Evolutionary conservation across 1,139 yeast genomes (phyloP).

Genomic region (Pichiaceae sp.): DNA sequence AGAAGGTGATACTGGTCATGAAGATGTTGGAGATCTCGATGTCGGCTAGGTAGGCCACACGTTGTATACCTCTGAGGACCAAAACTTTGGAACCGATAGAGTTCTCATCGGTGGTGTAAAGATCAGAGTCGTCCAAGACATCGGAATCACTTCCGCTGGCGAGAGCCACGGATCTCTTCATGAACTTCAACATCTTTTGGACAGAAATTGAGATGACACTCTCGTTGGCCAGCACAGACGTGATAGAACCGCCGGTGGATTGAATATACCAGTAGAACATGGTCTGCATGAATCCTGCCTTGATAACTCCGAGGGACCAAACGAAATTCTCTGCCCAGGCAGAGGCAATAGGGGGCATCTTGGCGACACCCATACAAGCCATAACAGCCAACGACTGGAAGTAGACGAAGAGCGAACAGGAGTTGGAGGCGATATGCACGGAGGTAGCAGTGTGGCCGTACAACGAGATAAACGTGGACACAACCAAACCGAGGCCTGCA

Average conservation of each 20-base stretch:
- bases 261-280: constrained; percentile 93
- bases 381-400: constrained; percentile 92
- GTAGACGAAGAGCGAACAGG: constrained; percentile 85
- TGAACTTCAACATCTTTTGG: constrained; percentile 37
- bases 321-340: constrained; percentile 97
- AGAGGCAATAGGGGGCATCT: constrained; percentile 93
- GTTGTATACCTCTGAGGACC: constrained; percentile 82
- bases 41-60: constrained; percentile 77
- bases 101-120: constrained; percentile 71
- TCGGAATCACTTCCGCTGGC: constrained; percentile 34
- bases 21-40: constrained; percentile 83
- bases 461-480: constrained; percentile 81
- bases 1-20: constrained; percentile 78
- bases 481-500: constrained; percentile 77
- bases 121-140: constrained; percentile 35
- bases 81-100: constrained; percentile 56
- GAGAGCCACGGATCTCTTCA: constrained; percentile 21
- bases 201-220: constrained; percentile 67
- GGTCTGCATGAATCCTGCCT: constrained; percentile 70
- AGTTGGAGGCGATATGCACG: constrained; percentile 93
- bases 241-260: constrained; percentile 87
- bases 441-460: constrained; percentile 90
- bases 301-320: constrained; percentile 93
- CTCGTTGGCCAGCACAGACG: constrained; percentile 57
- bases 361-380: constrained; percentile 91